These are phyloP conservation scores for Gossypium lobatum DNA, from an alignment of 441 rosid genomes.

Conservation along the genomic window DNA sequence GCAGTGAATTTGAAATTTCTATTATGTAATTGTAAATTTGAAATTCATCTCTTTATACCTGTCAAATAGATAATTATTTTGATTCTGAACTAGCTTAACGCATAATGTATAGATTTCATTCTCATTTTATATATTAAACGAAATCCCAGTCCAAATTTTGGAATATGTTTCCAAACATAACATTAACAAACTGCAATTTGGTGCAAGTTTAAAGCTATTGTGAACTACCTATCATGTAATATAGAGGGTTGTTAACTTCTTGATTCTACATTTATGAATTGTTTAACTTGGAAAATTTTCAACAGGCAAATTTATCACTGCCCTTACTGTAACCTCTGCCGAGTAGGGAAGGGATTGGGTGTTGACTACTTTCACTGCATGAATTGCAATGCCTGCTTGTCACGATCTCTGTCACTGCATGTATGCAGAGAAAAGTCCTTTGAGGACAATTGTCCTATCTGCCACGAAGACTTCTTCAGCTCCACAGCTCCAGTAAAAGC, in stretches of 20 bases:
- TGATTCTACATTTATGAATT: slow-evolving; percentile 9
- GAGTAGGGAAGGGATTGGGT: slow-evolving; percentile 83
- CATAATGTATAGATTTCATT: neutral
- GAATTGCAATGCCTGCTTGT: slow-evolving; percentile 92
- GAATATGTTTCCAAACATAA: neutral
- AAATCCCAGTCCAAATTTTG: neutral
- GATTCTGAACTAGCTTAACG: neutral
- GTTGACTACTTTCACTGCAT: slow-evolving; percentile 83
- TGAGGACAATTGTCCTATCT: slow-evolving; percentile 84
- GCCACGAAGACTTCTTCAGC: slow-evolving; percentile 73
- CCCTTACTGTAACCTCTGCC: slow-evolving; percentile 83
- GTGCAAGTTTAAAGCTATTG: neutral
- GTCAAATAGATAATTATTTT: neutral
- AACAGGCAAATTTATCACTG: slow-evolving; percentile 90
- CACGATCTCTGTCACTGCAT: slow-evolving; percentile 45
- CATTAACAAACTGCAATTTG: neutral
- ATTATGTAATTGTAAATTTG: neutral
- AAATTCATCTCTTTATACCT: neutral
- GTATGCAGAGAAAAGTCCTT: slow-evolving; percentile 63
- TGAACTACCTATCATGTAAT: neutral
- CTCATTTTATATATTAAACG: neutral
- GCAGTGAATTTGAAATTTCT: neutral
- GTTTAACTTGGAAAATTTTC: slow-evolving; percentile 14
- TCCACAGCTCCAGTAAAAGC: slow-evolving; percentile 61
- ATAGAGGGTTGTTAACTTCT: neutral